phyloP scores from a whole-genome alignment of 306 rosid genomes.

The Pterocarpus santalinus region DNA sequence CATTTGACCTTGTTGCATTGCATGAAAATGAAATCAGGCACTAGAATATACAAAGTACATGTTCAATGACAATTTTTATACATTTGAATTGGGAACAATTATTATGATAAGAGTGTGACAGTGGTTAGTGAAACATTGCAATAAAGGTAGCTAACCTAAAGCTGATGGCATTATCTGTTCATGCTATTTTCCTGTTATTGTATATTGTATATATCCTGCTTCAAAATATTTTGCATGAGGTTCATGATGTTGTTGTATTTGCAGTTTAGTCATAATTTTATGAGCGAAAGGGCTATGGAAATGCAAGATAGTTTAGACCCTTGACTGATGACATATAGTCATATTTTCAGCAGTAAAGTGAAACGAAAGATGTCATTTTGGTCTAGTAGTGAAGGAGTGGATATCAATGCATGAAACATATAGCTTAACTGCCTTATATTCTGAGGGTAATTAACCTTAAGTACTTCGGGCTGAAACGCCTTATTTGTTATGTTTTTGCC shows the following conservation, averaged over 20 bases:
- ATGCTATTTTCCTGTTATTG: slow-evolving; percentile 18
- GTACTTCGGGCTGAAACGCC: neutral
- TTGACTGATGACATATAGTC: neutral
- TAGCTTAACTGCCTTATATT: neutral
- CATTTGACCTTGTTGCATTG: slow-evolving; percentile 12
- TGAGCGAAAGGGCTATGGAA: neutral
- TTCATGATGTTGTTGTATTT: slow-evolving; percentile 4
- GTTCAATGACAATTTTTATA: neutral
- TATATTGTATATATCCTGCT: neutral
- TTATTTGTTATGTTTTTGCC: neutral
- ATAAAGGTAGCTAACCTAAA: slow-evolving; percentile 3
- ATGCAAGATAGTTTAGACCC: neutral
- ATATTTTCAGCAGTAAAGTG: neutral
- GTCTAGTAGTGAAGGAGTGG: neutral
- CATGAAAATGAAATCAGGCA: slow-evolving; percentile 22
- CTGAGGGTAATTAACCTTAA: neutral
- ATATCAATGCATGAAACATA: neutral
- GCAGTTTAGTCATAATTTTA: neutral
- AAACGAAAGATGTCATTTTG: neutral
- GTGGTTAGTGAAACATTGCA: neutral
- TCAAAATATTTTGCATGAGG: neutral
- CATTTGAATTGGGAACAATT: neutral
- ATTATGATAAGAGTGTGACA: neutral
- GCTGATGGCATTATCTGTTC: neutral
- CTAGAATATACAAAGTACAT: slow-evolving; percentile 6